phyloP scores from a whole-genome alignment of 768 basidiomycete genomes.

The Suillus fuscotomentosus region DNA sequence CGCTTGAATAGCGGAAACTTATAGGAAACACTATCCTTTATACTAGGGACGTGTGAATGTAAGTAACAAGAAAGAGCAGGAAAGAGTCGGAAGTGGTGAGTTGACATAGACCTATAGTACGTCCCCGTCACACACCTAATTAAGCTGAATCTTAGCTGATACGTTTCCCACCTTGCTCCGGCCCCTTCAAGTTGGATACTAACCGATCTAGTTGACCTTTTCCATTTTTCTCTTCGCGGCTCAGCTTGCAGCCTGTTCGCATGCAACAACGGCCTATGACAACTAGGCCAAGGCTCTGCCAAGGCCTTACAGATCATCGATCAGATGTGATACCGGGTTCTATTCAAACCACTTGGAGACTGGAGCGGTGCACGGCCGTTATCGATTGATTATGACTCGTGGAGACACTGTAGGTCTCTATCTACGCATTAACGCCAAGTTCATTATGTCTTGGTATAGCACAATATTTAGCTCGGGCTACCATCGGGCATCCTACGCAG shows the following conservation, averaged over 20 bases:
- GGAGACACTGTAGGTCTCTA: background rate
- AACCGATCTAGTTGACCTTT: conserved; percentile 1
- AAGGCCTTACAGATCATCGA: background rate
- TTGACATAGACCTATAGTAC: conserved; percentile 1
- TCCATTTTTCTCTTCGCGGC: background rate
- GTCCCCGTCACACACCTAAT: conserved; percentile 26
- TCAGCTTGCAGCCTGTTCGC: background rate
- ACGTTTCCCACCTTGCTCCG: conserved; percentile 24
- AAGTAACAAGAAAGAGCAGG: conserved; percentile 6
- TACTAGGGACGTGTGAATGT: conserved; percentile 30
- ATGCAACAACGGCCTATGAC: background rate
- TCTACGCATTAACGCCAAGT: conserved; percentile 29
- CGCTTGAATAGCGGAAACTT: conserved; percentile 1
- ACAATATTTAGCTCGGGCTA: background rate
- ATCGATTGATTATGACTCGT: background rate
- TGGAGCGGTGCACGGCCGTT: background rate
- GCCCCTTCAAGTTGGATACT: background rate
- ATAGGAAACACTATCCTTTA: conserved; percentile 20
- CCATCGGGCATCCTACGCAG: background rate
- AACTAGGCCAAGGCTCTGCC: background rate
- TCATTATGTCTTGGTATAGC: background rate
- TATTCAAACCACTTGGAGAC: background rate
- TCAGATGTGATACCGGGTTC: background rate
- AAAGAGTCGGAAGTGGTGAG: conserved; percentile 12
- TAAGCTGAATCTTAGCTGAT: conserved; percentile 11